Percentiles rank a stretch among this genome's conserved stretches.
Conservation (phyloP, 2,329 filamentous ascomycete genomes). For the Aspergillus awamori region DNA sequence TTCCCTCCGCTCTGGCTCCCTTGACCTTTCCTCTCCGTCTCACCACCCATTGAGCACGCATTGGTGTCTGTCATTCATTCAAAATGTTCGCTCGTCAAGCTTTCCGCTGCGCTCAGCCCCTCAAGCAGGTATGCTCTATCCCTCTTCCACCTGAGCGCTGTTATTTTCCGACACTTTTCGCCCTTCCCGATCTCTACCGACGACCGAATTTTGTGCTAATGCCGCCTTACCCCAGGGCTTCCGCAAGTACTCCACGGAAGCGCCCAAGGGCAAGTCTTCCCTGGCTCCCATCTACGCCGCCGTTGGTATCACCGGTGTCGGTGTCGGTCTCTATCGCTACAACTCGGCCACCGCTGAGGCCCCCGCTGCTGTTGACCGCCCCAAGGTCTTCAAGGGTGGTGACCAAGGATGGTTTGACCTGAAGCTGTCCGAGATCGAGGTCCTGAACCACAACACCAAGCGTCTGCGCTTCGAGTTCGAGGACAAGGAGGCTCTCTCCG, state of each 20-base stretch:
- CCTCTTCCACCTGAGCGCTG: neutral
- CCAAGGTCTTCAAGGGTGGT: constrained; percentile 72
- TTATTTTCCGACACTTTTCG: neutral
- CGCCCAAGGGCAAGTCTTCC: constrained; percentile 56
- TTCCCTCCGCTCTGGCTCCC: neutral
- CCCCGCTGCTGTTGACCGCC: constrained; percentile 38
- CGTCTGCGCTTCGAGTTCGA: constrained; percentile 84
- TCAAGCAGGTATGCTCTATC: constrained; percentile 61
- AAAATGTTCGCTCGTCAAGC: constrained; percentile 70
- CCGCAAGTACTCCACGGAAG: constrained; percentile 72
- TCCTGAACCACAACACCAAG: constrained; percentile 94
- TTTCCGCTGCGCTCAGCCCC: constrained; percentile 65
- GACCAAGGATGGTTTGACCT: constrained; percentile 88
- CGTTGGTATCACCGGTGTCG: constrained; percentile 47
- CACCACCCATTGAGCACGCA: constrained; percentile 21
- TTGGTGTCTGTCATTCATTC: constrained; percentile 20
- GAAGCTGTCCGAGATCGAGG: constrained; percentile 75
- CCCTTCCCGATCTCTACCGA: neutral
- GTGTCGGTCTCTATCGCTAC: constrained; percentile 61
- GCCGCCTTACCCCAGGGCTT: constrained; percentile 53
- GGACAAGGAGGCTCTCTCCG: constrained; percentile 80
- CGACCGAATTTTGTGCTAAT: constrained; percentile 12
- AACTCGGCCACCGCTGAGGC: constrained; percentile 31
- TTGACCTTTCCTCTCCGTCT: constrained; percentile 19
- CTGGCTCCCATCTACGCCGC: constrained; percentile 60